Base-by-base conservation (phyloP, 495 filamentous ascomycete genomes). In the Venustampulla echinocandica region DNA sequence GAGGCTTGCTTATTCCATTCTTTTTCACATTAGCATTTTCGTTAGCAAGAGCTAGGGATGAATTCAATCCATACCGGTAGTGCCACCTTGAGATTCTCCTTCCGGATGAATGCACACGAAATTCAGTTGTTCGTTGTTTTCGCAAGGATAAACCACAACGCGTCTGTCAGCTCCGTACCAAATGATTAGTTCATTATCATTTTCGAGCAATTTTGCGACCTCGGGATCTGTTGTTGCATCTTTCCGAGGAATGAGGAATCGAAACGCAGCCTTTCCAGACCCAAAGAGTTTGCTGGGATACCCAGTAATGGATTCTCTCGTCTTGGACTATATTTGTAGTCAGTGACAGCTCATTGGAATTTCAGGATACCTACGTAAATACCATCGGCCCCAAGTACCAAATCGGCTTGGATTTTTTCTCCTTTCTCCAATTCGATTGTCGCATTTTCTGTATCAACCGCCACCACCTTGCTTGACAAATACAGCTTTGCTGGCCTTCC, bases 81-180 rank as follows among this genome's bases (percentile, higher is more conserved):
- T n/a, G n/a, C n/a, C n/a, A n/a, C n/a, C n/a, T n/a, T n/a, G n/a
- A n/a, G n/a, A n/a, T n/a, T n/a, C n/a, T n/a, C n/a, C n/a, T n/a
- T 74, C 74, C 0, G 77, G 75, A 54, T 81, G 74, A 23, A 81
- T 72, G 32, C 70, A 74, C 7, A 80, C 76, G 44, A 81, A 75
- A 51, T 84, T 82, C 27, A 84, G 59, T 9, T 73, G 20, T 36
- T 69, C 61, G 45, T 75, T 76, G 42, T 76, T 64, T 0, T 66
- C 60, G 43, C 70, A 77, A 0, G 78, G 77, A 46, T 83, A 84
- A 49, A 80, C 71, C 41, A 82, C 69, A 3, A 82, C 63, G 0
- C 77, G 61, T 14, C 70, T 63, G 36, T 82, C 76, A 0, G 55
- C 39, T 0, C 50, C 69, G 33, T 69, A 71, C 64, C 70, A 78